phyloP scores from a whole-genome alignment of 1,139 yeast species.

The Lizanozyma gosingica region DNA sequence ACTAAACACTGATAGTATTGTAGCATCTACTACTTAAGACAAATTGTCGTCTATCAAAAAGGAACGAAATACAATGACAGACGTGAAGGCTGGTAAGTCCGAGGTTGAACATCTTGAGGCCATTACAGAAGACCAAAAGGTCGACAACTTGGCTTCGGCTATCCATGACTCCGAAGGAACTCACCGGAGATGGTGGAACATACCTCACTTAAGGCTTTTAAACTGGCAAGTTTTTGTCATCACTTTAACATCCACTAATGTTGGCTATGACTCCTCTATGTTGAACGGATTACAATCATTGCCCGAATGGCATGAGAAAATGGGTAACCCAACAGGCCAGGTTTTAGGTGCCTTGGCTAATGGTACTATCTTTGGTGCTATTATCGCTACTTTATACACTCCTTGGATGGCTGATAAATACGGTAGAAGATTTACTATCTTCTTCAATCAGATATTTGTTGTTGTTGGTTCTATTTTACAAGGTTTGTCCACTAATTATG shows the following conservation, averaged over 20 bases:
- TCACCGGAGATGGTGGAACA: constrained; percentile 20
- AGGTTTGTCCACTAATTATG: constrained; percentile 29
- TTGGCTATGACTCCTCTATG: constrained; percentile 46
- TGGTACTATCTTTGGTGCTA: constrained; percentile 49
- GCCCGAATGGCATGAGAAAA: constrained; percentile 22
- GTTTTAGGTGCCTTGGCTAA: constrained; percentile 37
- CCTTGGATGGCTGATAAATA: constrained; percentile 16
- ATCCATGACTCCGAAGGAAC: background rate
- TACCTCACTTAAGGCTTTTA: constrained; percentile 26
- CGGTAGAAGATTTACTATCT: constrained; percentile 27
- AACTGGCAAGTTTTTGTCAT: constrained; percentile 28
- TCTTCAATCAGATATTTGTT: constrained; percentile 17
- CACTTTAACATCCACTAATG: constrained; percentile 37
- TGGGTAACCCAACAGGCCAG: constrained; percentile 35
- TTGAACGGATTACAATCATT: constrained; percentile 44
- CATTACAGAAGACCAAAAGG: background rate
- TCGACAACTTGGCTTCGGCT: background rate
- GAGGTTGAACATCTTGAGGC: background rate
- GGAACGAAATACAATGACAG: no score
- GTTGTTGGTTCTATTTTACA: constrained; percentile 34
- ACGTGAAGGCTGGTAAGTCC: no score
- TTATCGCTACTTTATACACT: constrained; percentile 20
- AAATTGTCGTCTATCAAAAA: no score
- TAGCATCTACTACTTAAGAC: no score
- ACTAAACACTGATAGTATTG: no score